Conservation (phyloP, 352 stramenopile species). For the Phytophthora foliorum region DNA sequence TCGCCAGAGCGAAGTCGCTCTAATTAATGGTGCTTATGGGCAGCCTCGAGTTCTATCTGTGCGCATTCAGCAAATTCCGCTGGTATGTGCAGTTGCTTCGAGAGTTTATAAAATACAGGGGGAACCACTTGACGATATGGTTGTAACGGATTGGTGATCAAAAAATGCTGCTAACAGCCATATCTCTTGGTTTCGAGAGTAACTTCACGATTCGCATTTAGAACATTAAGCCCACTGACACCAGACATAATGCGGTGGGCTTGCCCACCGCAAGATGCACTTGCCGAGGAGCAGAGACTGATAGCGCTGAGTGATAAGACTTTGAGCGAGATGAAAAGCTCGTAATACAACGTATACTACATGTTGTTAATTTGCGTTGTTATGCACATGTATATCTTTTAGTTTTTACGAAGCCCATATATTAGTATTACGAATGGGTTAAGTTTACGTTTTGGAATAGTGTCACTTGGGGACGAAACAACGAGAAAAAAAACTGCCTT, state of each 20-base stretch:
- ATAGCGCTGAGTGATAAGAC: neutral
- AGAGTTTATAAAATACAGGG: neutral
- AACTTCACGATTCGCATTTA: neutral
- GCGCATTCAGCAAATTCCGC: neutral
- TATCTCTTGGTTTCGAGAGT: neutral
- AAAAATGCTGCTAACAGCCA: neutral
- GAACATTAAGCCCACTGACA: neutral
- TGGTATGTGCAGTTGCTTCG: conserved; percentile 4
- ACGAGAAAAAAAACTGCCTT: no score
- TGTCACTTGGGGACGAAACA: no score
- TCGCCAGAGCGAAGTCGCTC: neutral
- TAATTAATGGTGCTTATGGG: neutral
- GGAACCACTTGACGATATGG: neutral
- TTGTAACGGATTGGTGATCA: neutral
- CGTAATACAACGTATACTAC: no score
- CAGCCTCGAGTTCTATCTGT: neutral
- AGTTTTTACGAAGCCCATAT: no score
- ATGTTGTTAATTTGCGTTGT: no score
- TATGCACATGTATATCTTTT: no score
- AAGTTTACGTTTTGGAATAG: no score
- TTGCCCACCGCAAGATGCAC: neutral
- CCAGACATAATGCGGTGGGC: neutral
- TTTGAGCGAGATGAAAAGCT: neutral
- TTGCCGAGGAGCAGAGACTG: neutral
- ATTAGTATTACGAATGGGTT: no score